Evolutionary conservation across 306 rosid species (phyloP).

Genomic region (Castanospermum australe): DNA sequence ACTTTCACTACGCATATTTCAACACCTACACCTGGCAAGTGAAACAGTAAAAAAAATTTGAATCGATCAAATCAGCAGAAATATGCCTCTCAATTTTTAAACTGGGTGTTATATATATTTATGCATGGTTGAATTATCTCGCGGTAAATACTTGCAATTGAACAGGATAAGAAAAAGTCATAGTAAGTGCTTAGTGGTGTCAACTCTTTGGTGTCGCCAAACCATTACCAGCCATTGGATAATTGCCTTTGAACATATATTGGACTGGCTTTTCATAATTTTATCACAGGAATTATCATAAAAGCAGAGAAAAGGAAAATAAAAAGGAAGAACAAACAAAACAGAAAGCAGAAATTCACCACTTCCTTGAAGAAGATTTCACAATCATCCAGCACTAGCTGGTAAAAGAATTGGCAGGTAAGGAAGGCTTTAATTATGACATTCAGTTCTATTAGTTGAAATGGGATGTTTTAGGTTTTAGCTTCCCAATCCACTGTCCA

Average conservation of each 20-base stretch:
- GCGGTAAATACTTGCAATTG: neutral
- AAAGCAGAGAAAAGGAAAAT: neutral
- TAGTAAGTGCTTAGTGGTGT: slow-evolving; percentile 10
- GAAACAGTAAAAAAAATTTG: too few relatives aligned
- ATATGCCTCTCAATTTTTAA: too few relatives aligned
- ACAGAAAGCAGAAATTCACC: neutral
- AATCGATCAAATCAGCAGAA: too few relatives aligned
- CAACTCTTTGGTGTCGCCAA: slow-evolving; percentile 6
- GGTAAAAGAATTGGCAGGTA: neutral
- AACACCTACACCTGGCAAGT: too few relatives aligned
- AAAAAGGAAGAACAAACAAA: neutral
- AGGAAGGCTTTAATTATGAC: slow-evolving; percentile 24
- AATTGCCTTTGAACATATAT: neutral
- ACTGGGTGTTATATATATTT: too few relatives aligned
- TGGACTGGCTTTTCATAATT: neutral
- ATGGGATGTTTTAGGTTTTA: slow-evolving; percentile 19
- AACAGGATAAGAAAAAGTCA: neutral
- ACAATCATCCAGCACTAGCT: slow-evolving; percentile 22
- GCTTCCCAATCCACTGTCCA: slow-evolving; percentile 19
- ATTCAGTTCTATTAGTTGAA: slow-evolving; percentile 19
- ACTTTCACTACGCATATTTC: too few relatives aligned
- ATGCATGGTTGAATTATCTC: neutral
- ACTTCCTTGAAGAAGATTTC: slow-evolving; percentile 24
- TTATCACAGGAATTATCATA: neutral
- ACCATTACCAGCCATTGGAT: slow-evolving; percentile 4